Percentiles rank a stretch among this genome's conserved stretches.
These are phyloP conservation scores for Solanum etuberosum DNA, from an alignment of 257 asterid species.

Conservation along the genomic window DNA sequence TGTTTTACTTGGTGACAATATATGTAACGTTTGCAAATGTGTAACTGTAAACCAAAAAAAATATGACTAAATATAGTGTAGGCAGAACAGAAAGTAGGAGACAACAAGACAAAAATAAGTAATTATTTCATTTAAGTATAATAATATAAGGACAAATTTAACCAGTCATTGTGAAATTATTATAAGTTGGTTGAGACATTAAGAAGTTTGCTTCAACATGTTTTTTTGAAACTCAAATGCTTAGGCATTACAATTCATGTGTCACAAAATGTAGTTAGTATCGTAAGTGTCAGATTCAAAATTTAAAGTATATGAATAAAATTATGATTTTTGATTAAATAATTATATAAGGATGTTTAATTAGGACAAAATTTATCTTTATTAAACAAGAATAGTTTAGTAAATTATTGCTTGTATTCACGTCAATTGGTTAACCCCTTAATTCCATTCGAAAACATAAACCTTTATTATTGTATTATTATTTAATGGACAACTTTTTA, in stretches of 20 bases:
- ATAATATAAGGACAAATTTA: neutral
- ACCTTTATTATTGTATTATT: neutral
- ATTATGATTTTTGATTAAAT: too few species aligned
- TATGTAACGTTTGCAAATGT: neutral
- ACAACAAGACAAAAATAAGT: neutral
- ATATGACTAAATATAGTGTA: neutral
- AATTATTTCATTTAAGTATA: neutral
- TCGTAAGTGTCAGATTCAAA: neutral
- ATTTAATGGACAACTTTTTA: neutral
- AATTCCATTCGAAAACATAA: neutral
- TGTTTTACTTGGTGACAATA: neutral
- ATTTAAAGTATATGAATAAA: neutral
- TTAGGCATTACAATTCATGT: neutral
- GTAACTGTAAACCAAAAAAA: neutral
- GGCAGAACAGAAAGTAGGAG: neutral
- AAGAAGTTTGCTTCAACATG: neutral
- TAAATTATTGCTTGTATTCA: neutral
- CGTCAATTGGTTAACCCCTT: neutral
- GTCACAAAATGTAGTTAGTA: neutral
- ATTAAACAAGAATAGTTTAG: neutral
- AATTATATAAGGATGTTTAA: too few species aligned
- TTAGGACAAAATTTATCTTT: too few species aligned
- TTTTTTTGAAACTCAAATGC: neutral
- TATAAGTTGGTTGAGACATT: neutral
- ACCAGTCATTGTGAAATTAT: neutral